Evolutionary conservation across 352 stramenopile genomes (phyloP), one percentile per base, ranked within the genome.

Genomic region (Globisporangium canariense): DNA sequence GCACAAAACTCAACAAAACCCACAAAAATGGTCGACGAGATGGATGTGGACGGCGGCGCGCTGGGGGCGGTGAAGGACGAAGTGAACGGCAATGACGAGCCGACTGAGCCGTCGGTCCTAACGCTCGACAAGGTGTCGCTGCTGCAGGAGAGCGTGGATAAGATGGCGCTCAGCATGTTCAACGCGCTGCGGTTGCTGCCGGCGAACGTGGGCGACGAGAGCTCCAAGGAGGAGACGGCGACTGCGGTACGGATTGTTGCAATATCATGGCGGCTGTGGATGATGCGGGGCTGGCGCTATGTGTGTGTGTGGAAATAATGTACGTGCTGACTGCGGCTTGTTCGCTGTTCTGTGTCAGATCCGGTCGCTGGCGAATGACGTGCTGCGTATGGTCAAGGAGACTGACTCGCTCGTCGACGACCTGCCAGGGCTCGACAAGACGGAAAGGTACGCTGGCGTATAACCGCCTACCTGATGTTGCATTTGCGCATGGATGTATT

Each of bases 161-260:
- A 89, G 63, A 92, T 89, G 85, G 77, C 86, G 70, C 73, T 95
- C 34, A 89, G 83, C 51, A 95, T 95, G 86, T 95, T 95, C 72
- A 93, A 95, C 66, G 86, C 86, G 22, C 71, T 95, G 68, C 84
- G 86, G 4, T 63, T 95, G 43, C 67, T 95, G 36, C 86, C 86
- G 13, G 71, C 80, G 55, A 73, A 65, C n/a, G 63, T 74, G 16
- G 74, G 74, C 59, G 83, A 88, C 30, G 69, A 79, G 49, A 67
- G 54, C 49, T 75, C 70, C 22, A 79, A 67, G 16, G 75, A 90
- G 52, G 83, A 89, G 52, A 86, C 78, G 13, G 80, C 78, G n/a
- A 69, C 71, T 20, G 75, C 81, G 64, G 83, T 91, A 60, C 22
- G 67, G 45, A 36, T 38, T 16, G 8, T 25, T 16, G 16, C 41